Percentiles rank a stretch among this genome's conserved stretches.
Evolutionary conservation across 2,329 filamentous ascomycete genomes (phyloP).

Genomic region (Ciborinia camelliae): DNA sequence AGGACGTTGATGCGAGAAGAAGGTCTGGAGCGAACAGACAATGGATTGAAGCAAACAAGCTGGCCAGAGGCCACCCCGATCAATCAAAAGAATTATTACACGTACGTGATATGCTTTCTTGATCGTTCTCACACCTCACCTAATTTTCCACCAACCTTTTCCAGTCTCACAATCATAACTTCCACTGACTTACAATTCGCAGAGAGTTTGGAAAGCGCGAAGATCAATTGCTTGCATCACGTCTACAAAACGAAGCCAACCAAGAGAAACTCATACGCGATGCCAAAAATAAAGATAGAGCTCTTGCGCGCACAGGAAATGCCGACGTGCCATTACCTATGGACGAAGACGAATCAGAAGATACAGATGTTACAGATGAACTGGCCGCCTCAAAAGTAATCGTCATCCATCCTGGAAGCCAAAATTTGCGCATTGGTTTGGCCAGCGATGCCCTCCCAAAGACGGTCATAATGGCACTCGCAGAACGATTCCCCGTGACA

Average conservation of each 20-base stretch:
- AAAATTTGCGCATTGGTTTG: conserved; percentile 89
- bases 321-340: conserved; percentile 62
- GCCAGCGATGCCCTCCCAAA: conserved; percentile 95
- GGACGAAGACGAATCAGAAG: conserved; percentile 50
- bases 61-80: conserved; percentile 93
- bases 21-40: conserved; percentile 92
- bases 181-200: conserved; percentile 9
- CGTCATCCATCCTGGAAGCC: conserved; percentile 91
- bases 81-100: conserved; percentile 99
- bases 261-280: conserved; percentile 79
- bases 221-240: conserved; percentile 87
- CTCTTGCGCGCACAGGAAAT: conserved; percentile 70
- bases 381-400: conserved; percentile 84
- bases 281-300: conserved; percentile 83
- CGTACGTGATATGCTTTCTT: conserved; percentile 53
- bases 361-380: conserved; percentile 55
- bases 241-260: conserved; percentile 82
- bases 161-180: not conserved
- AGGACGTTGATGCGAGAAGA: conserved; percentile 39
- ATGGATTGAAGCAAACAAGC: conserved; percentile 91
- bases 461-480: conserved; percentile 89
- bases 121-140: not conserved
- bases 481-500: conserved; percentile 70
- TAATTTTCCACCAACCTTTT: not conserved
- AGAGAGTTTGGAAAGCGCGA: conserved; percentile 98